These are phyloP conservation scores for Globisporangium irregulare DNA, from an alignment of 352 stramenopile genomes.

Conservation along the genomic window DNA sequence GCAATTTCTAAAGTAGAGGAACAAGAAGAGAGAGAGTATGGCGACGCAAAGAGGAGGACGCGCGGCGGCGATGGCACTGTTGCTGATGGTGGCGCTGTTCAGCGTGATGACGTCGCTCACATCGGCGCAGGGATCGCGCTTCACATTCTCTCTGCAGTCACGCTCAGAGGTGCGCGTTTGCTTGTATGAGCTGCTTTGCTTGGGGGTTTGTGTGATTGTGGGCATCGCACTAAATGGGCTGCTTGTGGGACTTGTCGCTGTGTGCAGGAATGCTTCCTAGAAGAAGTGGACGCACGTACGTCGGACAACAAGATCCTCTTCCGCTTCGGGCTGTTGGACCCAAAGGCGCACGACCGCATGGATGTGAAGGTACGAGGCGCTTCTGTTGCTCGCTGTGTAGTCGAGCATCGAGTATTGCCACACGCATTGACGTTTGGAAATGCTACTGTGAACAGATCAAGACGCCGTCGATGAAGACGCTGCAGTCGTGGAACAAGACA, in stretches of 20 bases:
- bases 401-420: too few relatives aligned
- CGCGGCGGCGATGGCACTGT: conserved; percentile 14
- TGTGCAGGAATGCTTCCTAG: conserved; percentile 54
- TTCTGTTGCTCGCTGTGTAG: background rate
- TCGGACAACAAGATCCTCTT: conserved; percentile 63
- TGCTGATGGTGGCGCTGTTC: conserved; percentile 19
- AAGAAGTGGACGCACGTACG: conserved; percentile 50
- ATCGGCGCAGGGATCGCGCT: conserved; percentile 33
- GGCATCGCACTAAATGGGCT: background rate
- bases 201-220: background rate
- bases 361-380: conserved; percentile 36
- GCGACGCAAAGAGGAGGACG: conserved; percentile 5
- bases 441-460: conserved; percentile 32
- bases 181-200: background rate
- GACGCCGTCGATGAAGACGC: conserved; percentile 45
- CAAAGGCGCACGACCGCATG: conserved; percentile 49
- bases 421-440: background rate
- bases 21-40: conserved; percentile 5
- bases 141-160: conserved; percentile 45
- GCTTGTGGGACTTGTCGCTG: background rate
- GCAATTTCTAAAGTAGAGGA: background rate
- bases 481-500: conserved; percentile 54
- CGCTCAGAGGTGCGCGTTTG: conserved; percentile 28
- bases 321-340: conserved; percentile 56
- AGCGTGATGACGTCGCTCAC: conserved; percentile 17